Conservation (phyloP, 2,329 filamentous ascomycete species). For the Akanthomyces muscarius region DNA sequence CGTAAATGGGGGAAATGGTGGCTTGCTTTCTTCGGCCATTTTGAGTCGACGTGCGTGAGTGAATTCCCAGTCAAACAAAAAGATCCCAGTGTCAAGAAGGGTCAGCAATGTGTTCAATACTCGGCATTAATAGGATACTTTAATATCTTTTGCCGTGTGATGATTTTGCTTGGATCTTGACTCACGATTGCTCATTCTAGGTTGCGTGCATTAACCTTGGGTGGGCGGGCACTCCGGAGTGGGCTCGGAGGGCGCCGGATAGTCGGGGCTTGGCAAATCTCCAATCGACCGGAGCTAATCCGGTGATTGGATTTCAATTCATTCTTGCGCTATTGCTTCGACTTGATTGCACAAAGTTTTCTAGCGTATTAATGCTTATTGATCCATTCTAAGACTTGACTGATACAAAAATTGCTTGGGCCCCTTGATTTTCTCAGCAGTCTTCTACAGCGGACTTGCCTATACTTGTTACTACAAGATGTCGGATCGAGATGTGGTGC, state of each 20-base stretch:
- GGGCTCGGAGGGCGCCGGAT: neutral
- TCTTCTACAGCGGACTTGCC: too few species aligned
- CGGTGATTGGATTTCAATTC: neutral
- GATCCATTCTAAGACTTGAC: too few species aligned
- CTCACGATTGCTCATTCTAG: neutral
- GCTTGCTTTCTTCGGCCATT: constrained; percentile 11
- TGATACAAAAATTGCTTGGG: too few species aligned
- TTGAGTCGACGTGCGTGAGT: neutral
- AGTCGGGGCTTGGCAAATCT: neutral
- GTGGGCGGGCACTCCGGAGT: neutral
- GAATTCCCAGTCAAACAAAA: too few species aligned
- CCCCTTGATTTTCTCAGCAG: too few species aligned
- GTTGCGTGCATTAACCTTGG: neutral
- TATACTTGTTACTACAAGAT: too few species aligned
- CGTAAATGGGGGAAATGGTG: constrained; percentile 67
- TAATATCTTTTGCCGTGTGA: neutral
- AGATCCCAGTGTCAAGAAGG: too few species aligned
- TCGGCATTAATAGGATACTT: neutral
- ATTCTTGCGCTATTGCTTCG: too few species aligned
- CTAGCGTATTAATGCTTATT: too few species aligned
- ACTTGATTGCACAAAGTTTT: too few species aligned
- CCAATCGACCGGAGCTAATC: neutral
- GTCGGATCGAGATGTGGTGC: too few species aligned
- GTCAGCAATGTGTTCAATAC: too few species aligned
- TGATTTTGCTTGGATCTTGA: neutral